Conservation (phyloP, 2,329 filamentous ascomycete genomes). For the Epichloe aotearoae region DNA sequence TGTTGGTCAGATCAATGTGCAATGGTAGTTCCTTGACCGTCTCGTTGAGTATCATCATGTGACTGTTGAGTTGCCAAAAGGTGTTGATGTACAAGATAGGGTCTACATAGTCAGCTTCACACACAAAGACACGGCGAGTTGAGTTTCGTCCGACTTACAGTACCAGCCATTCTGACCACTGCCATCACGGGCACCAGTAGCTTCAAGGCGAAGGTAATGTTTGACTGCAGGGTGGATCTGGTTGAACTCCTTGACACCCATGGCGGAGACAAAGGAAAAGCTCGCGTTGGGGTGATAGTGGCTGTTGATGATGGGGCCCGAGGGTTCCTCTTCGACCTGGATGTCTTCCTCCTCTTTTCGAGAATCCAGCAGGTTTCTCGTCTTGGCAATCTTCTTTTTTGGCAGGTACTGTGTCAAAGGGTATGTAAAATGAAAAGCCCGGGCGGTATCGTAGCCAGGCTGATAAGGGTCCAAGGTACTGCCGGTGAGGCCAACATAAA, state of each 20-base stretch:
- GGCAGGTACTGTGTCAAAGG: slow-evolving; percentile 81
- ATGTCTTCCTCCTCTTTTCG: slow-evolving; percentile 31
- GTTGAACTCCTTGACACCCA: slow-evolving; percentile 55
- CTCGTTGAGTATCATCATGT: slow-evolving; percentile 86
- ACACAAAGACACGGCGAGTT: not conserved
- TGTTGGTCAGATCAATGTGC: slow-evolving; percentile 70
- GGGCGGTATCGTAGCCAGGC: slow-evolving; percentile 56
- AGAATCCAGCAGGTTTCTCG: slow-evolving; percentile 67
- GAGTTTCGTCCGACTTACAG: slow-evolving; percentile 26
- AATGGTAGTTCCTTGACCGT: slow-evolving; percentile 74
- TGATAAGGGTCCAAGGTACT: slow-evolving; percentile 62
- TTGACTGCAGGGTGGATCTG: slow-evolving; percentile 59
- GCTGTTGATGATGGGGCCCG: slow-evolving; percentile 60
- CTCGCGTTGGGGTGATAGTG: slow-evolving; percentile 96
- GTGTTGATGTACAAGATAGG: slow-evolving; percentile 87
- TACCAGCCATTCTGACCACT: slow-evolving; percentile 90
- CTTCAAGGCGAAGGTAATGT: slow-evolving; percentile 68
- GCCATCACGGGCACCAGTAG: slow-evolving; percentile 67
- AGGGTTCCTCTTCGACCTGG: slow-evolving; percentile 34
- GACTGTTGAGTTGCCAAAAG: slow-evolving; percentile 87
- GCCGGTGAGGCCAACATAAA: slow-evolving; percentile 72
- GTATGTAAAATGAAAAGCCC: slow-evolving; percentile 71
- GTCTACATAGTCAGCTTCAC: slow-evolving; percentile 23
- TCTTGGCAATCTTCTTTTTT: slow-evolving; percentile 86
- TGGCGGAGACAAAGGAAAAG: slow-evolving; percentile 71